Evolutionary conservation across 352 stramenopile genomes (phyloP), one percentile per base, ranked within the genome.

Genomic region (Globisporangium middletonii): DNA sequence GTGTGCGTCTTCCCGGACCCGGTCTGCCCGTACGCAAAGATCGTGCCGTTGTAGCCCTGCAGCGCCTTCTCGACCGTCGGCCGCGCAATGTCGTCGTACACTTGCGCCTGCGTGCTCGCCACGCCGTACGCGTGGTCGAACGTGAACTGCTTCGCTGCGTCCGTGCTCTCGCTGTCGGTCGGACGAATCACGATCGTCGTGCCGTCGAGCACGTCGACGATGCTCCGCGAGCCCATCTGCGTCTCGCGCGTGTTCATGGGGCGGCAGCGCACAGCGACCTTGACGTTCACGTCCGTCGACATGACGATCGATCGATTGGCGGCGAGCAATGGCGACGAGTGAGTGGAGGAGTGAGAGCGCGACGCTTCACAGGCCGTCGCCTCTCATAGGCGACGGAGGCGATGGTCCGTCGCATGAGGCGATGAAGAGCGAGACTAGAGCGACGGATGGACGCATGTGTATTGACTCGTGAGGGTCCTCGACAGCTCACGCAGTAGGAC

Each of bases 1-100:
- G 79, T 93, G 67, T 94, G 86, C 13, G 87, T 95, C 65, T 96
- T 96, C 55, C 86, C 86, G 5, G 78, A 90, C 2, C 86, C 77
- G 0, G 76, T 89, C 59, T 91, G 81, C 2, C 79, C 79, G 63
- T 88, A 89, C 33, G 82, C 77, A 51, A 89, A 89, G 48, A 92
- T 88, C 41, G 79, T 92, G 48, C 78, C 79, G 58, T 92, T 92
- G 74, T 87, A 92, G 19, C 80, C 82, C 59, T 89, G 75, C 43
- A 92, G 63, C 55, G 76, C 79, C 62, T 92, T 77, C 55, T 89
- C 83, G 15, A 96, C 78, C 27, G 95, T 70, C 41, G 81, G 81
- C 60, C 67, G 64, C 33, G 75, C 88, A 30, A 96, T 74, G 58
- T 86, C 85, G 19, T 75, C 71, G 60, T 94, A 96, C 28, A 96